A percentile compares a stretch with the other conserved stretches of the same genome.
phyloP scores from a whole-genome alignment of 129 eudicot species.

The Rutidosis leptorrhynchoides region DNA sequence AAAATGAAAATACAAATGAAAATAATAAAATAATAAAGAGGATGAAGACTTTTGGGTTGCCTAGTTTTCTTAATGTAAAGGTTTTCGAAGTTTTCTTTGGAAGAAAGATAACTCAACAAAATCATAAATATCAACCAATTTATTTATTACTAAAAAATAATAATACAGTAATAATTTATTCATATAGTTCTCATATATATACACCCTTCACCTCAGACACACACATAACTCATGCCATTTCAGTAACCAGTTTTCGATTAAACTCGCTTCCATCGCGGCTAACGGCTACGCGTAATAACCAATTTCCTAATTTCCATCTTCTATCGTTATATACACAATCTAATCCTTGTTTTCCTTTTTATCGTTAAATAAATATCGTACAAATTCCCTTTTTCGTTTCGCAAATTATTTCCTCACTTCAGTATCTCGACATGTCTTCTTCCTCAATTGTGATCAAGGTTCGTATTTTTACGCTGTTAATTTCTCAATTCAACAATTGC shows the following conservation, averaged over 20 bases:
- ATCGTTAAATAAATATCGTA: not conserved
- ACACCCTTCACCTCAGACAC: not conserved
- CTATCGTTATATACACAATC: not conserved
- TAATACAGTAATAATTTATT: too few species aligned
- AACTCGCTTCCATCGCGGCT: not conserved
- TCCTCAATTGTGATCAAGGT: slow-evolving; percentile 38
- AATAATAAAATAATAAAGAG: not conserved
- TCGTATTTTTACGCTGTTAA: slow-evolving; percentile 2
- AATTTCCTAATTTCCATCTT: not conserved
- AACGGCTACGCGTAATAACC: not conserved
- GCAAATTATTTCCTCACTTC: slow-evolving; percentile 15
- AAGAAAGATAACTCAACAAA: slow-evolving; percentile 19
- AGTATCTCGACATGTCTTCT: slow-evolving; percentile 35
- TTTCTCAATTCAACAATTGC: not conserved
- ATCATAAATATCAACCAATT: too few species aligned
- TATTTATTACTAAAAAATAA: too few species aligned
- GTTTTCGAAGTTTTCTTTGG: slow-evolving; percentile 27
- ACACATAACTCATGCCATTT: not conserved
- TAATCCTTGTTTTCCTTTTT: not conserved
- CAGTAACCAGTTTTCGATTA: not conserved
- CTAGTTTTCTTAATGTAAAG: slow-evolving; percentile 20
- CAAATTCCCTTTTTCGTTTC: slow-evolving; percentile 5
- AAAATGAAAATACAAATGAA: too few species aligned
- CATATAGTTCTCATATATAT: too few species aligned
- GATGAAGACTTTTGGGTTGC: slow-evolving; percentile 7